Conservation (phyloP, 2,329 filamentous ascomycete species). For the Pseudopyrenochaeta lycopersici region DNA sequence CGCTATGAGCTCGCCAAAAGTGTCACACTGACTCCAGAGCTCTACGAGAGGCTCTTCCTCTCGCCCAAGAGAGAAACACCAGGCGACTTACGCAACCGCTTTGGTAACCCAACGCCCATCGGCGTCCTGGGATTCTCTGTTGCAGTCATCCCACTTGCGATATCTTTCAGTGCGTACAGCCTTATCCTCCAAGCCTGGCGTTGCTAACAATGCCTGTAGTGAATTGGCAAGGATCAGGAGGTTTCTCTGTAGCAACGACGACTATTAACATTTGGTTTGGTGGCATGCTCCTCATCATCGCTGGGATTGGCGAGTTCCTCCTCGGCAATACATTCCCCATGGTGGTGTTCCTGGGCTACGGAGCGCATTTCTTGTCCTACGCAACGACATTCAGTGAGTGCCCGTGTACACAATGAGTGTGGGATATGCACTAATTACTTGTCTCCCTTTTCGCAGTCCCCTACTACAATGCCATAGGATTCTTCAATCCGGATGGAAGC, state of each 20-base stretch:
- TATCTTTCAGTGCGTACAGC: constrained; percentile 19
- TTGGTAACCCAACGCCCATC: constrained; percentile 23
- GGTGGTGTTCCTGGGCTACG: constrained; percentile 26
- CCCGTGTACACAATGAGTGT: too few relatives aligned
- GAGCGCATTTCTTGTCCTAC: constrained; percentile 22
- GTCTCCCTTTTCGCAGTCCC: too few relatives aligned
- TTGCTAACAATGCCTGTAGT: constrained; percentile 11
- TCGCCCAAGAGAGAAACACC: constrained; percentile 14
- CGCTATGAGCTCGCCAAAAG: constrained; percentile 22
- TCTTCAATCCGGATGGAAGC: too few relatives aligned
- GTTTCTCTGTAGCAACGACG: constrained; percentile 16
- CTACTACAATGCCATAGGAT: constrained; percentile 18
- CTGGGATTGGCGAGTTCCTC: constrained; percentile 21
- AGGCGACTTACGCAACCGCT: constrained; percentile 14
- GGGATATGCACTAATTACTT: too few relatives aligned
- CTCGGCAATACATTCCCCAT: constrained; percentile 25
- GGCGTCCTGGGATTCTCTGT: constrained; percentile 24
- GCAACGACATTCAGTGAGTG: constrained; percentile 23
- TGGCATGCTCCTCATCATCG: constrained; percentile 19
- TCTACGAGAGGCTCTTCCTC: constrained; percentile 24
- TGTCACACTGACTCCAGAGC: constrained; percentile 22
- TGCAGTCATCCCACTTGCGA: constrained; percentile 15
- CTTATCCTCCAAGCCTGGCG: not conserved
- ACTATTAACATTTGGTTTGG: constrained; percentile 22
- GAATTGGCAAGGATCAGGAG: constrained; percentile 22